Base-by-base conservation (phyloP, 78 protist species). In the Mantamonas sphyraenae region DNA sequence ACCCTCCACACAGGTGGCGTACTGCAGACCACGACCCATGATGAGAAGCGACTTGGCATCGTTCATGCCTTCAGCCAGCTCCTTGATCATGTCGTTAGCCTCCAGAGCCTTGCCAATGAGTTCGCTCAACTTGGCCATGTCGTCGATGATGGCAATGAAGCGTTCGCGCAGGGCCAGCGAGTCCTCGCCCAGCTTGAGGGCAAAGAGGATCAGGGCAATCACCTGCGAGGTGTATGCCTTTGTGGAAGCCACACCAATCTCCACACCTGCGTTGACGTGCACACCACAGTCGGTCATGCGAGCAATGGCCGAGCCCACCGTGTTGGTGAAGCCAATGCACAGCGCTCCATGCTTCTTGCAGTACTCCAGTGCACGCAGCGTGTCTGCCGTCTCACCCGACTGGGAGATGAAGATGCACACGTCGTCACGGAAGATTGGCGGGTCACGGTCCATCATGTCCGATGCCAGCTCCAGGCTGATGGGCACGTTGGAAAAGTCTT, bases 241-340 rank as follows among this genome's bases (percentile, higher is more conserved):
- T 53, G 99, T 97, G 12, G 95, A 87, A 3, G 98, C 98, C 3
- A 97, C 99, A 22, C 97, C 97, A 68, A 93, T 85, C 82, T 97
- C 99, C 3, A 90, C 85, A 10, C 99, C 98, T 0, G 96, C 94
- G 59, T 91, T 90, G 57, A 93, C 34, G 69, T 91, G 86, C 57
- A 90, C 81, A 50, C 97, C 98, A 51, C 93, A 90, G 60, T 73
- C 74, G 4, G 98, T 77, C 70, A 65, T 71, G 35, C 99, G 77
- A 8, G 95, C 90, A 60, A 97, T 91, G 30, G 89, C 22, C 12
- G 97, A 91, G 28, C 99, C 97, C 3, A 93, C 98, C 0, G 90
- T 81, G 86, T 93, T 93, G n/a, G 84, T 82, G 34, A 88, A 53
- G 34, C 88, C 85, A 55, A 79, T 68, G 37, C 37, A 24, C 7